These are phyloP conservation scores for Syncephalis plumigaleata DNA, from an alignment of 371 early-diverging fungal genomes.

Conservation along the genomic window DNA sequence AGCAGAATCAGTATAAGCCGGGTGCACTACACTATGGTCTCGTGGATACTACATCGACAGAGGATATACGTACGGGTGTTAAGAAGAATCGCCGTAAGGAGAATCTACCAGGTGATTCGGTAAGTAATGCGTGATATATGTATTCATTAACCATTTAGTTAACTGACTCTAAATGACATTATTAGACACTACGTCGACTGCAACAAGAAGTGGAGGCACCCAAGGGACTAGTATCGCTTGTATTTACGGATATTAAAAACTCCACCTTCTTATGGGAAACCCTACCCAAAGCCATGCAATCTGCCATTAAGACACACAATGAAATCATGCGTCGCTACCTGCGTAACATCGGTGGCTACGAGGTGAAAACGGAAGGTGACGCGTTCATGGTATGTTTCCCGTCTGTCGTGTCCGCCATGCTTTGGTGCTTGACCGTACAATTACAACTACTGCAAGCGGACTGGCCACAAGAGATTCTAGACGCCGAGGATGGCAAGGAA, in stretches of 20 bases:
- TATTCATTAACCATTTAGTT: not conserved
- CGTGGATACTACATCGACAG: not conserved
- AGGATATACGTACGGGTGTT: not conserved
- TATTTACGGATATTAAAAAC: conserved; percentile 92
- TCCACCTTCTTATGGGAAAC: conserved; percentile 91
- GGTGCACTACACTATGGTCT: conserved; percentile 2
- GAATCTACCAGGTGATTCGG: conserved; percentile 32
- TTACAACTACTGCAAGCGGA: conserved; percentile 63
- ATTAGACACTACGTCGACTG: conserved; percentile 37
- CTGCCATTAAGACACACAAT: conserved; percentile 81
- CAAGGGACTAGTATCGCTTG: conserved; percentile 66
- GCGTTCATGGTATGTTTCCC: conserved; percentile 92
- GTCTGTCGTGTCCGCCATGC: conserved; percentile 63
- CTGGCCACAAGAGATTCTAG: conserved; percentile 85
- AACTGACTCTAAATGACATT: no score
- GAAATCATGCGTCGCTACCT: conserved; percentile 67
- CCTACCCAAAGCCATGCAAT: conserved; percentile 69
- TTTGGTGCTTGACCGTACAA: conserved; percentile 86
- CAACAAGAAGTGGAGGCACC: conserved; percentile 76
- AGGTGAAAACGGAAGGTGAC: conserved; percentile 96
- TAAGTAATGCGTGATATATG: conserved; percentile 8
- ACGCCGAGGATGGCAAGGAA: conserved; percentile 58
- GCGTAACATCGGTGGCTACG: conserved; percentile 78
- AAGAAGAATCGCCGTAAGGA: conserved; percentile 25
- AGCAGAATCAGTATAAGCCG: conserved; percentile 10